phyloP scores from a whole-genome alignment of 768 basidiomycete genomes.

The Coprinopsis sp. region DNA sequence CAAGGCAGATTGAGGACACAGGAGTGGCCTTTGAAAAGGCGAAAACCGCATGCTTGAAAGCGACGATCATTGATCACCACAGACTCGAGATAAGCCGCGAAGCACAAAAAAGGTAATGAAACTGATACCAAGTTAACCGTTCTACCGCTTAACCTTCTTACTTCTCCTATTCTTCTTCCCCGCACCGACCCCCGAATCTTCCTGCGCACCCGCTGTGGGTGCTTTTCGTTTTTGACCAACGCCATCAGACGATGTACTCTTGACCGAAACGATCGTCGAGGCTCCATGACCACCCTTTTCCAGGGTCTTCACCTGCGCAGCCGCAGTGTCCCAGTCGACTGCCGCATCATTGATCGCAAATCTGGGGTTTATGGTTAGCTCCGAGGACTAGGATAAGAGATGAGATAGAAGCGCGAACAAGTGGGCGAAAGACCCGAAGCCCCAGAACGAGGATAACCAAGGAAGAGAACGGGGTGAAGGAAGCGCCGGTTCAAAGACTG shows the following conservation, averaged over 20 bases:
- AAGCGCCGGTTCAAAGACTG: too few species aligned
- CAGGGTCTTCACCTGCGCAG: conserved; percentile 60
- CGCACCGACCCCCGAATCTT: conserved; percentile 21
- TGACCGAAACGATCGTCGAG: background rate
- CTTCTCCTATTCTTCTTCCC: conserved; percentile 48
- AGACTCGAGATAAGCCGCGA: background rate
- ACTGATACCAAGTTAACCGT: background rate
- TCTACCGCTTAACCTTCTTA: conserved; percentile 42
- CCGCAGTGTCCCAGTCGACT: conserved; percentile 72
- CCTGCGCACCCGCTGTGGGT: conserved; percentile 26
- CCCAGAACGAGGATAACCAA: too few species aligned
- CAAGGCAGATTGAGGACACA: too few species aligned
- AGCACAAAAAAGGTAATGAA: background rate
- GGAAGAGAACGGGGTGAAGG: too few species aligned
- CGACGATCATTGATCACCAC: too few species aligned
- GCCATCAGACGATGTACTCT: background rate
- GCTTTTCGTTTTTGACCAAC: conserved; percentile 54
- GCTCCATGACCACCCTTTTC: conserved; percentile 12
- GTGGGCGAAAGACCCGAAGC: too few species aligned
- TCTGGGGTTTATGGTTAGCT: too few species aligned
- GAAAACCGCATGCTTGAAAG: too few species aligned
- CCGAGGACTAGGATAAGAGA: too few species aligned
- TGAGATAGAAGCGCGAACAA: too few species aligned
- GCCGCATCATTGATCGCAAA: conserved; percentile 69
- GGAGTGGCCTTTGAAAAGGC: too few species aligned